These are phyloP conservation scores for Globisporangium irregulare DNA, from an alignment of 352 stramenopile genomes.

Conservation along the genomic window DNA sequence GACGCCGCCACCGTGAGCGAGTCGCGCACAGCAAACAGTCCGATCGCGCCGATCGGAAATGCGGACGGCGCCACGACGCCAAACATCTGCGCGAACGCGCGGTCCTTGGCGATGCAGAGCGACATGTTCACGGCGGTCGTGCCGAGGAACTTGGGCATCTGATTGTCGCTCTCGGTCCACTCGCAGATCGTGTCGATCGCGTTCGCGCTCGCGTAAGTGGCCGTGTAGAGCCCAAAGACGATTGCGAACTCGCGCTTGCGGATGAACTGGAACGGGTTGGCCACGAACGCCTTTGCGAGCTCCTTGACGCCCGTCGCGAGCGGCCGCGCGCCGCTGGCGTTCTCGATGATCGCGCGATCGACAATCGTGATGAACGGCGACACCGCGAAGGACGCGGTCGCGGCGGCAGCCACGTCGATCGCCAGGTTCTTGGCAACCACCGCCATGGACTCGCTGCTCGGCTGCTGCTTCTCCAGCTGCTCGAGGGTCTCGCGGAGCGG, in stretches of 20 bases:
- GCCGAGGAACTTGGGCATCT: constrained; percentile 87
- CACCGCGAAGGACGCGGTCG: constrained; percentile 64
- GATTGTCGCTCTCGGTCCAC: constrained; percentile 59
- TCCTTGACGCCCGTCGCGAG: constrained; percentile 66
- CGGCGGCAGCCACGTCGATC: constrained; percentile 57
- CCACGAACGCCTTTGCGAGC: constrained; percentile 52
- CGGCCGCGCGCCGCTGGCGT: constrained; percentile 70
- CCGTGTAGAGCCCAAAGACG: constrained; percentile 88
- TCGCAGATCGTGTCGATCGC: constrained; percentile 84
- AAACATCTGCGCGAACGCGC: constrained; percentile 91
- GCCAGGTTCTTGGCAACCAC: constrained; percentile 48
- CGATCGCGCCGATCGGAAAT: constrained; percentile 78
- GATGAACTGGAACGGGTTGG: constrained; percentile 77
- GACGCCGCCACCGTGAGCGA: constrained; percentile 83
- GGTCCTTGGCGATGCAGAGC: constrained; percentile 89
- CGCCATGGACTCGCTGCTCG: constrained; percentile 5
- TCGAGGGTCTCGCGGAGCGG: not conserved
- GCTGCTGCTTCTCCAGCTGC: constrained; percentile 13
- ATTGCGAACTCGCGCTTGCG: constrained; percentile 85
- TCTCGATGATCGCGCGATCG: constrained; percentile 89
- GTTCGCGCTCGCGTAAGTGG: constrained; percentile 89
- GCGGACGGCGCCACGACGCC: constrained; percentile 71
- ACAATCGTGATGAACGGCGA: constrained; percentile 89
- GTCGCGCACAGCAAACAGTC: constrained; percentile 86
- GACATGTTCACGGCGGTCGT: constrained; percentile 91